Evolutionary conservation across 192 early-diverging fungal species (phyloP), one percentile per base, ranked within the genome.

Genomic region (Phlyctochytrium bullatum): DNA sequence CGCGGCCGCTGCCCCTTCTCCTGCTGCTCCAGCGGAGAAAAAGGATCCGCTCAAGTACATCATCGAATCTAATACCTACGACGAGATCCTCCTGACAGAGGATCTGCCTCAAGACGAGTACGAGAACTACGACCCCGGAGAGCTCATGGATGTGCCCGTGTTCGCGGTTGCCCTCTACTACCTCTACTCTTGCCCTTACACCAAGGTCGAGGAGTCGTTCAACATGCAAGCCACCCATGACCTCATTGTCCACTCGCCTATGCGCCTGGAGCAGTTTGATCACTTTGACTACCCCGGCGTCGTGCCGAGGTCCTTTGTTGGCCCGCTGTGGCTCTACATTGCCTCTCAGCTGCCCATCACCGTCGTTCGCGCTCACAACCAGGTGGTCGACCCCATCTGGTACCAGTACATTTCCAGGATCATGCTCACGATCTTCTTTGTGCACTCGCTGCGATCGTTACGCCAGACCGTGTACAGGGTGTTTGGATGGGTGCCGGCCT

Each of bases 191-290:
- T 59, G 60, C 2, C 96, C 94, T 0, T 97, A 78, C 74, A 93
- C 95, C 34, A 98, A 98, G 76, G 95, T 98, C 58, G 95, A 98
- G 74, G 96, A 98, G 74, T 93, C 91, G 68, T 98, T 98, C 80
- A 94, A 92, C 69, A 62, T 93, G 53, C 96, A 98, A 76, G 95
- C 96, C 2, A 82, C 84, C 3, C 93, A 98, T 73, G 96, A 98
- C 68, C 81, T 97, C 31, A 65, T 96, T 78, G 81, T 80, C 78
- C 40, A 68, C 65, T 25, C 53, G 12, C 65, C 67, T 2, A 16
- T 29, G 2, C 61, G 35, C 25, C 47, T 78, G 17, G 23, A 64
- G 24, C 34, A 66, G 36, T 98, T 81, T 75, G 96, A 97, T 69
- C 95, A 97, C 73, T 62, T 96, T 36, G 82, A 83, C 52, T 98